These are phyloP conservation scores for Daldinia bambusicola DNA, from an alignment of 495 filamentous ascomycete species.

Conservation along the genomic window DNA sequence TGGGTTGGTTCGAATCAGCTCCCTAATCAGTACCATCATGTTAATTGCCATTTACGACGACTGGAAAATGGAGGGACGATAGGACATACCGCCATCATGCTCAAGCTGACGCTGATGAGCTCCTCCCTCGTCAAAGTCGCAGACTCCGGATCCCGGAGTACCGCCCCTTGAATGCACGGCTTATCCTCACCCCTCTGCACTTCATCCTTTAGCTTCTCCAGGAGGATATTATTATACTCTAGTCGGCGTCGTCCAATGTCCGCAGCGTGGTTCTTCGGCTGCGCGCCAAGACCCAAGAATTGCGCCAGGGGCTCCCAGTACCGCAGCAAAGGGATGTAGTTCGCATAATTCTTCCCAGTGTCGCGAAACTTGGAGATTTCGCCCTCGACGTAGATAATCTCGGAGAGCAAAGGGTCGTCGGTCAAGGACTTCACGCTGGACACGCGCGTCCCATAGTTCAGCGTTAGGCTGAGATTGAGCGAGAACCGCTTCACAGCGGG, in stretches of 20 bases:
- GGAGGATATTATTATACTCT: conserved; percentile 66
- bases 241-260: conserved; percentile 65
- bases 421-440: conserved; percentile 61
- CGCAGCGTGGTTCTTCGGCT: conserved; percentile 58
- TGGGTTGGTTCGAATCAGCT: conserved; percentile 34
- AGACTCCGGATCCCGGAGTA: conserved; percentile 69
- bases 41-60: neutral
- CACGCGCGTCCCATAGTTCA: conserved; percentile 74
- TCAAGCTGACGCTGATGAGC: conserved; percentile 77
- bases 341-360: conserved; percentile 76
- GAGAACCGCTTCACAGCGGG: conserved; percentile 75
- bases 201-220: conserved; percentile 68
- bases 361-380: conserved; percentile 71
- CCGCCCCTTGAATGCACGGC: conserved; percentile 76
- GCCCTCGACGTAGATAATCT: conserved; percentile 72
- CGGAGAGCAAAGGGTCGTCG: conserved; percentile 66
- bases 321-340: conserved; percentile 72
- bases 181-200: conserved; percentile 71
- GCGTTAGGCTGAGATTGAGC: conserved; percentile 71
- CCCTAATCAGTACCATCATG: conserved; percentile 9
- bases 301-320: conserved; percentile 57
- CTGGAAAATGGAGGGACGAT: neutral
- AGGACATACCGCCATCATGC: conserved; percentile 65
- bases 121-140: conserved; percentile 67
- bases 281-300: conserved; percentile 21